These are phyloP conservation scores for Ogataea nitratoaversa DNA, from an alignment of 805 yeast genomes.

Conservation along the genomic window DNA sequence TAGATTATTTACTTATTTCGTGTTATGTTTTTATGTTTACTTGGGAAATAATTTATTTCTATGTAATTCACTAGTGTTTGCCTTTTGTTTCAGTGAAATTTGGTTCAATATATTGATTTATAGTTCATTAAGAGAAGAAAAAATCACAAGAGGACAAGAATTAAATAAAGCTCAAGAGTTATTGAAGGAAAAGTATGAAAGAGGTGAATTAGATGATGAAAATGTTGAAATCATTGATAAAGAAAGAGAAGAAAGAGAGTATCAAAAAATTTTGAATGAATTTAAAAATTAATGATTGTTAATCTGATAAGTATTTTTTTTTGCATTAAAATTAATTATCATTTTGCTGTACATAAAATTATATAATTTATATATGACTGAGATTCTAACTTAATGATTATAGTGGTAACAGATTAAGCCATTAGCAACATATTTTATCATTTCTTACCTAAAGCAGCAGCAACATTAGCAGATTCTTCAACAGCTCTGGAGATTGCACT, in stretches of 20 bases:
- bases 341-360: neutral
- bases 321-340: neutral
- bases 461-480: slow-evolving; percentile 86
- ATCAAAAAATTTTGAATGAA: slow-evolving; percentile 29
- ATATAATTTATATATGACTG: neutral
- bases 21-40: slow-evolving; percentile 46
- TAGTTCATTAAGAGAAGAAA: slow-evolving; percentile 62
- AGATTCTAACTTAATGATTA: no score
- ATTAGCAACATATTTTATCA: slow-evolving; percentile 10
- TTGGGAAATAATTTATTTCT: slow-evolving; percentile 39
- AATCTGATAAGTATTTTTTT: no score
- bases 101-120: slow-evolving; percentile 66
- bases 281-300: slow-evolving; percentile 20
- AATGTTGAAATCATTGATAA: slow-evolving; percentile 19
- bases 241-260: slow-evolving; percentile 26
- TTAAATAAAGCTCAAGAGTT: slow-evolving; percentile 14
- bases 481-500: slow-evolving; percentile 84
- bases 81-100: slow-evolving; percentile 57
- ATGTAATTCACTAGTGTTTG: slow-evolving; percentile 61
- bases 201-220: slow-evolving; percentile 22
- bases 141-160: slow-evolving; percentile 37
- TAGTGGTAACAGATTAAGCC: no score
- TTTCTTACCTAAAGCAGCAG: slow-evolving; percentile 54
- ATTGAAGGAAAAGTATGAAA: slow-evolving; percentile 23
- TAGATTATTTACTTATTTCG: slow-evolving; percentile 48